Base-by-base conservation (phyloP, 1,139 yeast genomes). In the Candida pseudoviswanathii region DNA sequence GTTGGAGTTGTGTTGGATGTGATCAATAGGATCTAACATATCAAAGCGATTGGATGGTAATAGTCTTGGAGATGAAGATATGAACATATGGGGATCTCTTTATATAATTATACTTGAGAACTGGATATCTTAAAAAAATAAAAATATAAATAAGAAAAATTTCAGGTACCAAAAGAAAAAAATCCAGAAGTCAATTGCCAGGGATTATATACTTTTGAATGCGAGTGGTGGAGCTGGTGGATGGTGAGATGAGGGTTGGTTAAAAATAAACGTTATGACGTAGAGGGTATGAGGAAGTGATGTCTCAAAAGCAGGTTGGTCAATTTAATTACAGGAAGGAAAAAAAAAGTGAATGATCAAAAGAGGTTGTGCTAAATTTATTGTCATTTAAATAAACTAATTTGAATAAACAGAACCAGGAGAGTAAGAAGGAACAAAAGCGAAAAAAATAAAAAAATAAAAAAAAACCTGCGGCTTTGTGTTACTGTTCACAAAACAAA, bases 21-120 rank as follows among this genome's bases (percentile, higher is more conserved):
- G 44, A 42, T 60, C 64, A 37, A 58, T 48, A 10, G 62, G 61
- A 49, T 61, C 65, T 52, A 59, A 54, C 65, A 60, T 61, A 51
- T 58, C 60, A 49, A 59, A 52, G 48, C 60, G 62, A 49, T 52
- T 55, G 43, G 56, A 50, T 43, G 52, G 53, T 41, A 49, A 37
- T 36, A 51, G 45, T 27, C 34, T 45, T 24, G 58, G 45, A 26
- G 55, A 45, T 11, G 51, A 45, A 43, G 59, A 49, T 31, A 48
- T 52, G 30, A 52, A 51, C 58, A 55, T 54, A 43, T 30, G 52
- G 27, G 29, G 26, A 43, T 29, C 21, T 41, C 29, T 21, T 21
- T 38, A 36, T 33, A 27, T 38, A 45, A 27, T 34, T 27, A 33
- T 37, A 39, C 30, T 11, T 34, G 22, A 42, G 36, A 46, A 25